These are phyloP conservation scores for Cystofilobasidium bisporidii DNA, from an alignment of 768 basidiomycete genomes.

Conservation along the genomic window DNA sequence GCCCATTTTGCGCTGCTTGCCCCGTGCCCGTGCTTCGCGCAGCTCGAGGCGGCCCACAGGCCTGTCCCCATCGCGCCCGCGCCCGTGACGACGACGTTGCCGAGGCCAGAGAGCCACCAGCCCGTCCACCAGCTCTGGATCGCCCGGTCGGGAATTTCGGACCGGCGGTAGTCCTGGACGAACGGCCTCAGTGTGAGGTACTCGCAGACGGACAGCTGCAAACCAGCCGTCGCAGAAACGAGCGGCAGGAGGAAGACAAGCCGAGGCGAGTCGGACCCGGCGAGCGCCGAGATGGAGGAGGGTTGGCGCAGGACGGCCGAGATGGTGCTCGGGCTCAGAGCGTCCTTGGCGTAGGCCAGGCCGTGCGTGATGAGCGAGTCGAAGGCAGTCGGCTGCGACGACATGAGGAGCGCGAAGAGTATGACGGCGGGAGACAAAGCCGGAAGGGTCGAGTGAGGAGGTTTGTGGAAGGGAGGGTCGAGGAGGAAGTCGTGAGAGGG, in stretches of 20 bases:
- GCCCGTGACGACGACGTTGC: background rate
- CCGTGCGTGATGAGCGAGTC: conserved; percentile 12
- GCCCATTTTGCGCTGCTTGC: background rate
- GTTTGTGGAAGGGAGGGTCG: background rate
- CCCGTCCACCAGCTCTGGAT: conserved; percentile 13
- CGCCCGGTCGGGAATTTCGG: conserved; percentile 4
- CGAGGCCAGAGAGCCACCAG: conserved; percentile 10
- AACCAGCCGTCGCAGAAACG: background rate
- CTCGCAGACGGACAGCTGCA: background rate
- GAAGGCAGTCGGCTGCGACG: background rate
- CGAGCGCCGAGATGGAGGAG: background rate
- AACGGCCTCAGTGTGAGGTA: conserved; percentile 1
- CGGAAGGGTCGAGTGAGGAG: background rate
- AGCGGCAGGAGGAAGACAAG: conserved; percentile 4
- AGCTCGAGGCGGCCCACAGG: conserved; percentile 2
- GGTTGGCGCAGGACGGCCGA: background rate
- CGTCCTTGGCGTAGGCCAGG: background rate
- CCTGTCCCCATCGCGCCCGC: background rate
- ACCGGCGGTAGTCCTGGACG: background rate
- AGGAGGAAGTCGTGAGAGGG: background rate
- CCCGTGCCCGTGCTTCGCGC: background rate
- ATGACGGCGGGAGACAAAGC: background rate
- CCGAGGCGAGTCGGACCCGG: background rate
- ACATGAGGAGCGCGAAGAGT: background rate
- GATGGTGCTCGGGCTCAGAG: background rate